Evolutionary conservation across 2,329 filamentous ascomycete species (phyloP).

Genomic region (Daldinia sp.): DNA sequence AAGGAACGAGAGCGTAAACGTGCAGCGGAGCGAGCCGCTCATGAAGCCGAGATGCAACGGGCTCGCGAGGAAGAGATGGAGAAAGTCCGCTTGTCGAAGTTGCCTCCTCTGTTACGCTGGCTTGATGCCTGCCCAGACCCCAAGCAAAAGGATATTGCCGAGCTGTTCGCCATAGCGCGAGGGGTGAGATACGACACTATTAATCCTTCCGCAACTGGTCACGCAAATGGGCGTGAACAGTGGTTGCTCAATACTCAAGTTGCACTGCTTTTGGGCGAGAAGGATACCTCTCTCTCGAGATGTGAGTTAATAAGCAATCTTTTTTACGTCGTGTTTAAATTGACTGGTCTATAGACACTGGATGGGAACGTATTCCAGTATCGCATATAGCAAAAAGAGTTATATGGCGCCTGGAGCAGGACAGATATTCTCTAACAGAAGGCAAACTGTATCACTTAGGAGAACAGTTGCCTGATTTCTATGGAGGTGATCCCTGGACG

Average conservation of each 20-base stretch:
- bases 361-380: slow-evolving; percentile 68
- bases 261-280: slow-evolving; percentile 73
- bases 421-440: slow-evolving; percentile 66
- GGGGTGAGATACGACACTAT: slow-evolving; percentile 75
- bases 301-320: slow-evolving; percentile 59
- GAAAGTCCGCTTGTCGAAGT: slow-evolving; percentile 64
- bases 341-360: slow-evolving; percentile 60
- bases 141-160: slow-evolving; percentile 62
- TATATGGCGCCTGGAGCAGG: slow-evolving; percentile 70
- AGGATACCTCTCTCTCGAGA: slow-evolving; percentile 69
- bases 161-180: slow-evolving; percentile 67
- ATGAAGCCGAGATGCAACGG: slow-evolving; percentile 64
- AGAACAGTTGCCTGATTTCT: slow-evolving; percentile 65
- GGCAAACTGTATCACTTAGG: slow-evolving; percentile 65
- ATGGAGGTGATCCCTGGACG: slow-evolving; percentile 59
- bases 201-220: slow-evolving; percentile 63
- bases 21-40: slow-evolving; percentile 60
- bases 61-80: slow-evolving; percentile 68
- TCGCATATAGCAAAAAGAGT: slow-evolving; percentile 66
- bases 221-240: slow-evolving; percentile 69
- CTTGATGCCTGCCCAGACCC: slow-evolving; percentile 66
- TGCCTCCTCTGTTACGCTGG: slow-evolving; percentile 72
- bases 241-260: slow-evolving; percentile 75
- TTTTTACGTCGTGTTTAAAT: slow-evolving; percentile 5
- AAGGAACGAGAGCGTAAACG: slow-evolving; percentile 61